Evolutionary conservation across 23 red algal genomes (phyloP).

Genomic region (Rhodosorus marinus): DNA sequence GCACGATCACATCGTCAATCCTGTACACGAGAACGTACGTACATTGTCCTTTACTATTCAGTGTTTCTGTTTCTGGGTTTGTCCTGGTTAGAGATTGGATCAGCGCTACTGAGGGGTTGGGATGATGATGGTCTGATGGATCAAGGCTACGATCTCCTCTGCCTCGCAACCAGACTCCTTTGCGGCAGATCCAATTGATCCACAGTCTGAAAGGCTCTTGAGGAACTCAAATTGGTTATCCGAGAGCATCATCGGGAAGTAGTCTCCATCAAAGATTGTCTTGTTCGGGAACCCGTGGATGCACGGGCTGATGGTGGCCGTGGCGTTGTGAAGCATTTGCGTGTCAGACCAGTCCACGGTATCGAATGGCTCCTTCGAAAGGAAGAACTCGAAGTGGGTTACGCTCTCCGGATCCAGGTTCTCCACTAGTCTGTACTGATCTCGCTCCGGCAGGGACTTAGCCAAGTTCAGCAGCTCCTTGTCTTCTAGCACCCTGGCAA

Average conservation of each 20-base stretch:
- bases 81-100: too few relatives aligned
- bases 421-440: slow-evolving; percentile 58
- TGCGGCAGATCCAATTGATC: too few relatives aligned
- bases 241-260: slow-evolving; percentile 51
- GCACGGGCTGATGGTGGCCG: slow-evolving; percentile 25
- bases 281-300: slow-evolving; percentile 58
- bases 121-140: too few relatives aligned
- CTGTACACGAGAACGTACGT: too few relatives aligned
- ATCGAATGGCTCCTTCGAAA: slow-evolving; percentile 26
- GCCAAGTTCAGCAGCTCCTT: slow-evolving; percentile 20
- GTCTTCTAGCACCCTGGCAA: slow-evolving; percentile 39
- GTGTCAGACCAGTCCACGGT: slow-evolving; percentile 18
- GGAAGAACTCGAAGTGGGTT: slow-evolving; percentile 97
- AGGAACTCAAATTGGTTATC: slow-evolving; percentile 37
- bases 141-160: too few relatives aligned
- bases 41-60: too few relatives aligned
- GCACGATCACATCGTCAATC: too few relatives aligned
- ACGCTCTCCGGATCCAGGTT: slow-evolving; percentile 73
- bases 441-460: slow-evolving; percentile 17
- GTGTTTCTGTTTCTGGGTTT: too few relatives aligned
- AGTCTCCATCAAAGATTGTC: slow-evolving; percentile 75
- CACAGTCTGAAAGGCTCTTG: background rate
- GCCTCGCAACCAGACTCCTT: too few relatives aligned
- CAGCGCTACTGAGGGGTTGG: too few relatives aligned
- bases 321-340: slow-evolving; percentile 21